Conservation (phyloP, 2,329 filamentous ascomycete genomes). For the Xylaria sp. region DNA sequence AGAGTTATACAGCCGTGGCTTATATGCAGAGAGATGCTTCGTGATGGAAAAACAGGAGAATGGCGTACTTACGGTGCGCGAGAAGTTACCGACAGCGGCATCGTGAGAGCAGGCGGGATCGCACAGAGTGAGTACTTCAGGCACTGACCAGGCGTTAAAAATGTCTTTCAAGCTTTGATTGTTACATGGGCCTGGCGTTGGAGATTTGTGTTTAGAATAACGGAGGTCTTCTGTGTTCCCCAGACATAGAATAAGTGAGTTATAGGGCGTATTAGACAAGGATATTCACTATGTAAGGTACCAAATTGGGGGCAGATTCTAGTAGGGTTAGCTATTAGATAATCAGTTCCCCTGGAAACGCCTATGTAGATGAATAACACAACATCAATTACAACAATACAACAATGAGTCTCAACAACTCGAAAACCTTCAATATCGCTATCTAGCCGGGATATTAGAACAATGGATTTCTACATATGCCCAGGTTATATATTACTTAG, state of each 20-base stretch:
- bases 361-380: neutral
- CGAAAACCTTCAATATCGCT: neutral
- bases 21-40: conserved; percentile 61
- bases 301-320: neutral
- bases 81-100: conserved; percentile 37
- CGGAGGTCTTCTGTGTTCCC: neutral
- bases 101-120: conserved; percentile 3
- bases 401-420: too few species aligned
- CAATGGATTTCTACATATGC: neutral
- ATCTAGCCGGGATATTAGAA: neutral
- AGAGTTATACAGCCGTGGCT: conserved; percentile 53
- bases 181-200: neutral
- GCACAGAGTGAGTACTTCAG: neutral
- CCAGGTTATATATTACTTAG: neutral
- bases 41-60: conserved; percentile 49
- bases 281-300: neutral
- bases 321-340: neutral
- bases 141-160: too few species aligned
- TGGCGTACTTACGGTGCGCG: conserved; percentile 39
- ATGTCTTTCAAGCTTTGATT: too few species aligned
- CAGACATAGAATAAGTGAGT: neutral
- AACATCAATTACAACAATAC: neutral
- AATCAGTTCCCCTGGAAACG: neutral
- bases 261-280: neutral
- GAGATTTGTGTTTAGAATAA: neutral